Evolutionary conservation across 2,329 filamentous ascomycete genomes (phyloP).

Genomic region (Microsporum ferrugineum): DNA sequence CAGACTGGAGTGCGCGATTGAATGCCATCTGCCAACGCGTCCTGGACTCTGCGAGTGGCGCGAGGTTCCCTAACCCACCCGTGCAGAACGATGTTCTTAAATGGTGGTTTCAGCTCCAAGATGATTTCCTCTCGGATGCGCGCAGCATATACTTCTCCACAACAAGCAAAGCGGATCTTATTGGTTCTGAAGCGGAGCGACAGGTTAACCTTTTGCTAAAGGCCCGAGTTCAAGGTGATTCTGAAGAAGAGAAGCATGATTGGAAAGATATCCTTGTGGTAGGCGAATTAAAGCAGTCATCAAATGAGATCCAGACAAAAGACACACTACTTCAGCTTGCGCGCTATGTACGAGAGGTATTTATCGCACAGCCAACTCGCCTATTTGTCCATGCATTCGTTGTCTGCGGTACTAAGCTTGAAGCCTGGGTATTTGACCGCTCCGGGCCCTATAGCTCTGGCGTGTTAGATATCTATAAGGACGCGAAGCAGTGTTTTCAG

Average conservation of each 20-base stretch:
- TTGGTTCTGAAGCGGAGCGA: slow-evolving; percentile 11
- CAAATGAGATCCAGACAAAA: slow-evolving; percentile 8
- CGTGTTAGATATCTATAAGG: slow-evolving; percentile 22
- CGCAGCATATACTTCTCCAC: slow-evolving; percentile 10
- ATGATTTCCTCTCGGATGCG: slow-evolving; percentile 11
- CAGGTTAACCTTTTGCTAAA: slow-evolving; percentile 16
- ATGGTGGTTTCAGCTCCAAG: slow-evolving; percentile 15
- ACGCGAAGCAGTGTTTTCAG: slow-evolving; percentile 21
- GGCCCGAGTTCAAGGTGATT: background rate
- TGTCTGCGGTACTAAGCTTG: slow-evolving; percentile 16
- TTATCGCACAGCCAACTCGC: slow-evolving; percentile 19
- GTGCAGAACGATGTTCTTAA: slow-evolving; percentile 7
- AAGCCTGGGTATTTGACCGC: slow-evolving; percentile 27
- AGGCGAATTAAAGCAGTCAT: slow-evolving; percentile 12
- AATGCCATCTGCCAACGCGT: background rate
- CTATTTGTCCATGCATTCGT: slow-evolving; percentile 25
- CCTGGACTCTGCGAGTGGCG: background rate
- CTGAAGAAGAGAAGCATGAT: slow-evolving; percentile 8
- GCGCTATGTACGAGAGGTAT: slow-evolving; percentile 13
- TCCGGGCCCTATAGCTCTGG: slow-evolving; percentile 23
- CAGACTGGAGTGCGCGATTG: slow-evolving; percentile 12
- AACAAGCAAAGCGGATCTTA: slow-evolving; percentile 1
- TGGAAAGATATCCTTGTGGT: slow-evolving; percentile 15
- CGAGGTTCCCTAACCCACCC: slow-evolving; percentile 10
- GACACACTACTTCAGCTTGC: slow-evolving; percentile 12